phyloP scores from a whole-genome alignment of 495 filamentous ascomycete species.

The Lasiosphaeria hispida region DNA sequence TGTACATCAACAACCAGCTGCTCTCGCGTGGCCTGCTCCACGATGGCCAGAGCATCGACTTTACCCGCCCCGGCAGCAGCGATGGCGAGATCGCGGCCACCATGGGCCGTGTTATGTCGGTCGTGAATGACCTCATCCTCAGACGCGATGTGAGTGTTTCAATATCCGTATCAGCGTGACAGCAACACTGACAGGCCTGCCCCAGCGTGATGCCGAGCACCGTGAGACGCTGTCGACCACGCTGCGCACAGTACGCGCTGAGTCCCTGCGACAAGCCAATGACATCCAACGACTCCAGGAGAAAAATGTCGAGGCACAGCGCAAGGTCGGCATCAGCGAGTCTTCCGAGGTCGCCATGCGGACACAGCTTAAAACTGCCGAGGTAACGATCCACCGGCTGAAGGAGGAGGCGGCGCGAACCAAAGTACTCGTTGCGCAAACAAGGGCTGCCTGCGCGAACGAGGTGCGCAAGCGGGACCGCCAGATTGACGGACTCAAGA shows the following conservation, averaged over 20 bases:
- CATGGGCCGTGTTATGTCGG: slow-evolving; percentile 82
- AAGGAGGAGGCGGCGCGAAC: slow-evolving; percentile 78
- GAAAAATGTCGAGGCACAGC: slow-evolving; percentile 68
- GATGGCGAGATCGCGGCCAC: slow-evolving; percentile 64
- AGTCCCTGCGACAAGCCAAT: slow-evolving; percentile 66
- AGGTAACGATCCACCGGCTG: slow-evolving; percentile 63
- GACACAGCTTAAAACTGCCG: slow-evolving; percentile 65
- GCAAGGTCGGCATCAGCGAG: slow-evolving; percentile 71
- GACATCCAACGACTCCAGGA: slow-evolving; percentile 58
- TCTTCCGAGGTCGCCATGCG: slow-evolving; percentile 69
- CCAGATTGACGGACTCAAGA: slow-evolving; percentile 83
- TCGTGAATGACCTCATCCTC: slow-evolving; percentile 86
- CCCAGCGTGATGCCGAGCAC: slow-evolving; percentile 82
- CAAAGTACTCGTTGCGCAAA: slow-evolving; percentile 75
- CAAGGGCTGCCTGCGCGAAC: slow-evolving; percentile 81
- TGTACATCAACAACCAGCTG: slow-evolving; percentile 94
- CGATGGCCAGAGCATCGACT: slow-evolving; percentile 81
- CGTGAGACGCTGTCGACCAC: slow-evolving; percentile 77
- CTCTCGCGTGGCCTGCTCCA: slow-evolving; percentile 84
- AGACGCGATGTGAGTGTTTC: slow-evolving; percentile 68
- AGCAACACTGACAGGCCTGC: background rate
- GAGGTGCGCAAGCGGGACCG: slow-evolving; percentile 89
- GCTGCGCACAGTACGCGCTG: slow-evolving; percentile 68
- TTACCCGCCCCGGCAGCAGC: slow-evolving; percentile 67
- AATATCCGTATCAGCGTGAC: slow-evolving; percentile 10